Percentiles rank a stretch among this genome's conserved stretches.
Evolutionary conservation across 2,329 filamentous ascomycete species (phyloP).

Genomic region (Phoma sp.): DNA sequence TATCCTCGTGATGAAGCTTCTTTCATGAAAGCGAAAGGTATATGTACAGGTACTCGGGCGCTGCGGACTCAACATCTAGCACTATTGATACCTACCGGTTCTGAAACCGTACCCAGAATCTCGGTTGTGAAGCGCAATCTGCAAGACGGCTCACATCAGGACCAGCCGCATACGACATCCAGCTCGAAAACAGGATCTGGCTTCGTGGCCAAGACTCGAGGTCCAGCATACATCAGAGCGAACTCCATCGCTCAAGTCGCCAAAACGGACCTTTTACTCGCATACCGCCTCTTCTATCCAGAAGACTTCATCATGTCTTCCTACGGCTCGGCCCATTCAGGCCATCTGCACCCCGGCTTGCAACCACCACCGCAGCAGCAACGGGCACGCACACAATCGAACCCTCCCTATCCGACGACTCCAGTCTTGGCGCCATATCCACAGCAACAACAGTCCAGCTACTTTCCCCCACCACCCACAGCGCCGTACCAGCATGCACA

Average conservation of each 20-base stretch:
- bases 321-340: constrained; percentile 27
- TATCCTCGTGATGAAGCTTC: constrained; percentile 3
- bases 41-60: background rate
- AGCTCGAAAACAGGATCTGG: constrained; percentile 12
- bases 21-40: background rate
- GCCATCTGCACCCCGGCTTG: constrained; percentile 22
- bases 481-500: constrained; percentile 6
- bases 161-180: constrained; percentile 18
- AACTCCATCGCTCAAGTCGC: background rate
- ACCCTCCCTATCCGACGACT: constrained; percentile 25
- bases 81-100: background rate
- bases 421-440: constrained; percentile 13
- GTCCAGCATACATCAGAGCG: constrained; percentile 2
- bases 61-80: background rate
- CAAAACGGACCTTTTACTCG: constrained; percentile 8
- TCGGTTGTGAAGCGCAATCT: constrained; percentile 5
- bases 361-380: constrained; percentile 16
- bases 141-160: constrained; percentile 7
- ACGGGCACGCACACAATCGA: constrained; percentile 11
- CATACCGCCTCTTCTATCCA: constrained; percentile 12
- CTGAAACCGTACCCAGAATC: background rate
- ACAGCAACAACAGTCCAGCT: constrained; percentile 9
- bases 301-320: constrained; percentile 28
- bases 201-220: constrained; percentile 6
- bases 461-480: constrained; percentile 14